phyloP scores from a whole-genome alignment of 257 asterid genomes.

The Coffea canephora region DNA sequence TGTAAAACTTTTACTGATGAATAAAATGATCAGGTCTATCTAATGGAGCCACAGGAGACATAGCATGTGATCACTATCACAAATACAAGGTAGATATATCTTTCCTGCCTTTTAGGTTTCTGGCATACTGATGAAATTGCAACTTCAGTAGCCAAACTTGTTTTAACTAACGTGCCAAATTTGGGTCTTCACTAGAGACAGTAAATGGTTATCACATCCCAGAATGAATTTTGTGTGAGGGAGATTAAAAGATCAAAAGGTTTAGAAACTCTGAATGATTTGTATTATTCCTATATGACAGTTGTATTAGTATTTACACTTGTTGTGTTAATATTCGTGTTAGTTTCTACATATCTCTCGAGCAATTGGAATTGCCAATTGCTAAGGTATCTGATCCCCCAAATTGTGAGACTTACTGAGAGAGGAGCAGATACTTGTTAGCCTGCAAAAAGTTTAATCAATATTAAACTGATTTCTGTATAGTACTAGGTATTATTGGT shows the following conservation, averaged over 20 bases:
- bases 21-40: not conserved
- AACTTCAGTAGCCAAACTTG: not conserved
- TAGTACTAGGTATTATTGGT: no score
- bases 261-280: no score
- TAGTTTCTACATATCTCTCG: no score
- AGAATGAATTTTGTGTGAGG: no score
- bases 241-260: no score
- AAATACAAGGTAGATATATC: constrained; percentile 8
- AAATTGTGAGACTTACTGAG: not conserved
- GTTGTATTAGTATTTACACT: not conserved
- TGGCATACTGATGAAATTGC: not conserved
- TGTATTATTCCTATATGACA: no score
- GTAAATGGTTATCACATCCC: no score
- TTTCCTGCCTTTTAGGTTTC: not conserved
- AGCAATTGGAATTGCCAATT: no score
- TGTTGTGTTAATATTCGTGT: no score
- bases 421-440: not conserved
- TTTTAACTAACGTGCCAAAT: not conserved
- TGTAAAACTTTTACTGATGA: not conserved
- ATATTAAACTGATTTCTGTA: not conserved
- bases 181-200: no score
- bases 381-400: not conserved
- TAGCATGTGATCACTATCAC: constrained; percentile 17
- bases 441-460: not conserved
- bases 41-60: constrained; percentile 16